Percentiles rank a stretch among this genome's conserved stretches.
Conservation (phyloP, 2,329 filamentous ascomycete species). For the Ceratocystis cubensis region DNA sequence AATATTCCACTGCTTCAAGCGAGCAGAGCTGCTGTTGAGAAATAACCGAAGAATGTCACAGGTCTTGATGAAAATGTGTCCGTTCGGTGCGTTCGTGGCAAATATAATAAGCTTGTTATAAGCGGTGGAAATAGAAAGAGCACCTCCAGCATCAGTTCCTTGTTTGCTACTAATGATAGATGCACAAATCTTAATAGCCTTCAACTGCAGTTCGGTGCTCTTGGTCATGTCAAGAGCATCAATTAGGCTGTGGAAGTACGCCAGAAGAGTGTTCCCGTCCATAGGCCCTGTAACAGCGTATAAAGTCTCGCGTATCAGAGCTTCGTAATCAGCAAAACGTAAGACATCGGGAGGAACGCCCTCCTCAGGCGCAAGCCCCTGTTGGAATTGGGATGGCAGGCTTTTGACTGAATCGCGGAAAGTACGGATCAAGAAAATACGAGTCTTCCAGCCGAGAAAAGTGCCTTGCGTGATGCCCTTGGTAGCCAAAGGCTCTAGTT, state of each 20-base stretch:
- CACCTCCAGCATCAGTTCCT: constrained; percentile 22
- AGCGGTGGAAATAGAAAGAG: constrained; percentile 31
- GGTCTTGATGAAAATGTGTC: constrained; percentile 29
- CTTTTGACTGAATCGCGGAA: constrained; percentile 16
- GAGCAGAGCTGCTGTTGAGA: constrained; percentile 38
- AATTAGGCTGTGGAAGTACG: constrained; percentile 32
- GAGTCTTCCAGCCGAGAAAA: constrained; percentile 35
- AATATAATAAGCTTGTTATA: constrained; percentile 31
- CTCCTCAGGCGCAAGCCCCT: neutral
- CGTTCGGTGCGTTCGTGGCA: constrained; percentile 16
- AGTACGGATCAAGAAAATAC: constrained; percentile 31
- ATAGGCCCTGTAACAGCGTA: constrained; percentile 28
- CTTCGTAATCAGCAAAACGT: constrained; percentile 22
- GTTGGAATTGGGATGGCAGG: neutral
- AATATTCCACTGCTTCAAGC: constrained; percentile 47
- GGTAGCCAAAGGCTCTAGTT: constrained; percentile 30
- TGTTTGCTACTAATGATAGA: neutral
- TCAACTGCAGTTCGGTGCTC: constrained; percentile 31
- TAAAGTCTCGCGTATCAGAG: constrained; percentile 29
- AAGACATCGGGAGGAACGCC: constrained; percentile 11
- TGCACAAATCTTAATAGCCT: constrained; percentile 35
- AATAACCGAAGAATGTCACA: constrained; percentile 35
- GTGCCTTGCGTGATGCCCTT: constrained; percentile 29
- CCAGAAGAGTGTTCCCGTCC: constrained; percentile 27
- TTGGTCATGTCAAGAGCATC: constrained; percentile 26